Conservation (phyloP, 768 basidiomycete species). For the Cystobasidium tubakii region DNA sequence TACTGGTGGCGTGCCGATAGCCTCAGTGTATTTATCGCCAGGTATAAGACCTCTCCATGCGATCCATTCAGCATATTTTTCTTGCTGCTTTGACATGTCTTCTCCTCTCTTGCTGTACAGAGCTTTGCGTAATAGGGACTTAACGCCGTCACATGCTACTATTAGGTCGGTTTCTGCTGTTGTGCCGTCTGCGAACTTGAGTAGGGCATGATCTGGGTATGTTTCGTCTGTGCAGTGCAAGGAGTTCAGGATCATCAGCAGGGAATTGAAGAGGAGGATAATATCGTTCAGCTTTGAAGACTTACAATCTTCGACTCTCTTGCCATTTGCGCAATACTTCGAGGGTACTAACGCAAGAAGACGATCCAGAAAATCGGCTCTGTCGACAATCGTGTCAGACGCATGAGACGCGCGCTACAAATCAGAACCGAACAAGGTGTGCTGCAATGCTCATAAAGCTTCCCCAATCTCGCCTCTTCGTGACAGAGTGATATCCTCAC, state of each 20-base stretch:
- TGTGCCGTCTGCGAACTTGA: slow-evolving; percentile 38
- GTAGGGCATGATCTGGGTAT: slow-evolving; percentile 3
- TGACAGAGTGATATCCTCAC: too few relatives aligned
- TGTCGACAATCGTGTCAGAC: too few relatives aligned
- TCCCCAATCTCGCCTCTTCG: too few relatives aligned
- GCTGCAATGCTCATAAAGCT: too few relatives aligned
- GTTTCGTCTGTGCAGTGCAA: slow-evolving; percentile 1
- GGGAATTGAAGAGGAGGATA: background rate
- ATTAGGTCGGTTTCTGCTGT: slow-evolving; percentile 39
- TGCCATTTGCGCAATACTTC: slow-evolving; percentile 3
- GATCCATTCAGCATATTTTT: slow-evolving; percentile 40
- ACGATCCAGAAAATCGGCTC: slow-evolving; percentile 40
- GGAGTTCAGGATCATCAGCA: background rate
- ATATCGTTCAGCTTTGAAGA: background rate
- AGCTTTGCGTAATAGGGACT: slow-evolving; percentile 31
- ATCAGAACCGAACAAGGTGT: too few relatives aligned
- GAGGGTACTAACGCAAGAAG: slow-evolving; percentile 20
- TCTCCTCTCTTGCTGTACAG: slow-evolving; percentile 36
- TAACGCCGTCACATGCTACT: slow-evolving; percentile 26
- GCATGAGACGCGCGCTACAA: too few relatives aligned
- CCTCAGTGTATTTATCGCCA: slow-evolving; percentile 14
- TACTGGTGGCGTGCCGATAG: slow-evolving; percentile 15
- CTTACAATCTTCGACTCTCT: slow-evolving; percentile 19
- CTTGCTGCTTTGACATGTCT: slow-evolving; percentile 29
- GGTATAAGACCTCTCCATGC: slow-evolving; percentile 41